phyloP scores from a whole-genome alignment of 139 green algal genomes.

The Coelastrella sp. region DNA sequence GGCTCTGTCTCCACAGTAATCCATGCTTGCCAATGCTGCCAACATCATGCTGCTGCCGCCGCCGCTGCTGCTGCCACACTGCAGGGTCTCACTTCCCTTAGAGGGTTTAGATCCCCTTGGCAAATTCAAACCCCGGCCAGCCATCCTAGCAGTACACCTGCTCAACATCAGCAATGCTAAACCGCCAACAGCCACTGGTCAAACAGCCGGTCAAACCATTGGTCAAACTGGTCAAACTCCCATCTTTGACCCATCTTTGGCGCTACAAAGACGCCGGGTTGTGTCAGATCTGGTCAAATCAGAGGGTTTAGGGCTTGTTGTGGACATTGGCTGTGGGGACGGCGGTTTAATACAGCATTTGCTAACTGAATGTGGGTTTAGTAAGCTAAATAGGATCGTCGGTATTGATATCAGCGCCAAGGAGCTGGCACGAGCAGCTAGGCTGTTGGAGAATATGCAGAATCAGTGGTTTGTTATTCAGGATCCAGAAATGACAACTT shows the following conservation, averaged over 20 bases:
- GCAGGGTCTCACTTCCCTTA: background rate
- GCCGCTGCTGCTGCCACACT: background rate
- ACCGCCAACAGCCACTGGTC: background rate
- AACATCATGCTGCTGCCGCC: background rate
- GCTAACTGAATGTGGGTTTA: conserved; percentile 19
- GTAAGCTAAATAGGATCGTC: background rate
- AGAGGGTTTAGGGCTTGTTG: background rate
- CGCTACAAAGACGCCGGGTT: conserved; percentile 9
- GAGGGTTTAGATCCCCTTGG: background rate
- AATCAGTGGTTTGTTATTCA: background rate
- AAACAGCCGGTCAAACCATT: background rate
- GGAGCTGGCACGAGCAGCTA: background rate
- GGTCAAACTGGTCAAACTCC: background rate
- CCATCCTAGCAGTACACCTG: conserved; percentile 22
- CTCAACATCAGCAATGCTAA: background rate
- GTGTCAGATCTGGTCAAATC: conserved; percentile 4
- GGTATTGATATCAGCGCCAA: background rate
- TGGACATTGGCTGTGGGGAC: conserved; percentile 21
- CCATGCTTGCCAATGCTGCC: background rate
- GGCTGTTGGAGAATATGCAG: background rate
- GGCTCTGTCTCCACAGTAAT: too few relatives aligned
- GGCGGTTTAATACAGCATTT: conserved; percentile 10
- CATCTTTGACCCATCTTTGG: conserved; percentile 24
- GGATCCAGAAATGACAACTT: background rate
- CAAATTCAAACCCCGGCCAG: background rate